phyloP scores from a whole-genome alignment of 73 alveolate genomes.

The Paramecium biaurelia region DNA sequence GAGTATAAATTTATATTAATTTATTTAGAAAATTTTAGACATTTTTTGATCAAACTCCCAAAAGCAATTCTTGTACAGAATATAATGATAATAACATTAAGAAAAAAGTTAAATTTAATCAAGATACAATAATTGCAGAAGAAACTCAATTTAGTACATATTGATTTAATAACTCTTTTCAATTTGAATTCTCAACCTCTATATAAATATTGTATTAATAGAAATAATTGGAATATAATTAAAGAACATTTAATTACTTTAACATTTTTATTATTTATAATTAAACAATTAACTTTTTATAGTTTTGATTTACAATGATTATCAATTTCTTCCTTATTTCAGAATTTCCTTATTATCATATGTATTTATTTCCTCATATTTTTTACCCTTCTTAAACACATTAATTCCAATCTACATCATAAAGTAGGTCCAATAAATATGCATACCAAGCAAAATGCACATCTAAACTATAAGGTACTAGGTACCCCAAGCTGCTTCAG shows the following conservation, averaged over 20 bases:
- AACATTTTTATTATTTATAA: neutral
- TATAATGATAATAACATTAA: neutral
- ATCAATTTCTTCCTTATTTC: neutral
- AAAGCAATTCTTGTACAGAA: neutral
- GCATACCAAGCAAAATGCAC: constrained; percentile 3
- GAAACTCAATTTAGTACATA: neutral
- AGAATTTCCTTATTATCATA: neutral
- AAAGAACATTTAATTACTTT: neutral
- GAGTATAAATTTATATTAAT: neutral
- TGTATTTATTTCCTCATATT: neutral
- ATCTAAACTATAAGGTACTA: neutral
- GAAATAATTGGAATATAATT: neutral
- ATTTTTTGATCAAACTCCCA: neutral
- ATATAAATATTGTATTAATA: neutral
- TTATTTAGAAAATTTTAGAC: neutral
- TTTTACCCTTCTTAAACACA: neutral
- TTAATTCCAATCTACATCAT: neutral
- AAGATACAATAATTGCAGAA: neutral
- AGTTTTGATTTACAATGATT: neutral
- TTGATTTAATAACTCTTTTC: neutral
- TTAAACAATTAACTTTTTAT: neutral
- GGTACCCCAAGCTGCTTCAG: neutral
- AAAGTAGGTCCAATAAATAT: constrained; percentile 28
- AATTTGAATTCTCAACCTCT: neutral
- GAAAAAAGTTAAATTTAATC: neutral